These are phyloP conservation scores for Candida pseudoglaebosa DNA, from an alignment of 805 yeast species.

Conservation along the genomic window DNA sequence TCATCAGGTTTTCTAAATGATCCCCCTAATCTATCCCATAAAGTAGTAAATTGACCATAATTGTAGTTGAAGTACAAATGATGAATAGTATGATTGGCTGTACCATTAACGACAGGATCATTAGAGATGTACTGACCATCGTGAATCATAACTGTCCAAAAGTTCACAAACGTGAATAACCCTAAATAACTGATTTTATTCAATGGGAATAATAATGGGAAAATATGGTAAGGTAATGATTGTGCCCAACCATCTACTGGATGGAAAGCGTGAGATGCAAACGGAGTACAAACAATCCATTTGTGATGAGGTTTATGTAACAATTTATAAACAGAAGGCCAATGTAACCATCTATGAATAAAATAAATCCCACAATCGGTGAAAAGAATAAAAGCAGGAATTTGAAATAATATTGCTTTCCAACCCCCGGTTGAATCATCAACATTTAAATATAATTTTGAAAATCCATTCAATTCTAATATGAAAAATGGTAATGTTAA, in stretches of 20 bases:
- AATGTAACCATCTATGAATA: slow-evolving; percentile 90
- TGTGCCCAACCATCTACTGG: slow-evolving; percentile 96
- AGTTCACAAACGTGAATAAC: slow-evolving; percentile 86
- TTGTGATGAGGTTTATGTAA: slow-evolving; percentile 98
- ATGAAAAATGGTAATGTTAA: slow-evolving; percentile 90
- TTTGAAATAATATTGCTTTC: slow-evolving; percentile 59
- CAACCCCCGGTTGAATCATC: slow-evolving; percentile 64
- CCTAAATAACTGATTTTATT: slow-evolving; percentile 80
- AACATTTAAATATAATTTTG: slow-evolving; percentile 67
- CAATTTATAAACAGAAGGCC: slow-evolving; percentile 81
- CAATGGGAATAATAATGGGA: slow-evolving; percentile 88
- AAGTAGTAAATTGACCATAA: slow-evolving; percentile 96
- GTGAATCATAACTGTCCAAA: slow-evolving; percentile 98
- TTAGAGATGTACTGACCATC: slow-evolving; percentile 94
- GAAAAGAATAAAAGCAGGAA: slow-evolving; percentile 80
- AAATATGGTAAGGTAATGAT: slow-evolving; percentile 89
- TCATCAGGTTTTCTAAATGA: slow-evolving; percentile 91
- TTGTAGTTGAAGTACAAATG: slow-evolving; percentile 96
- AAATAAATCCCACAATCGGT: slow-evolving; percentile 92
- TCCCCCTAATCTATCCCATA: slow-evolving; percentile 96
- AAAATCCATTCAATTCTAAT: slow-evolving; percentile 77
- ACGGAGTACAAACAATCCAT: slow-evolving; percentile 98
- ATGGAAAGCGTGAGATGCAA: slow-evolving; percentile 97
- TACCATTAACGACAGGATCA: slow-evolving; percentile 93
- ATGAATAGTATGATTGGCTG: slow-evolving; percentile 97